Evolutionary conservation across 192 early-diverging fungal genomes (phyloP), one percentile per base, ranked within the genome.

Genomic region (Obelidium mucronatum): DNA sequence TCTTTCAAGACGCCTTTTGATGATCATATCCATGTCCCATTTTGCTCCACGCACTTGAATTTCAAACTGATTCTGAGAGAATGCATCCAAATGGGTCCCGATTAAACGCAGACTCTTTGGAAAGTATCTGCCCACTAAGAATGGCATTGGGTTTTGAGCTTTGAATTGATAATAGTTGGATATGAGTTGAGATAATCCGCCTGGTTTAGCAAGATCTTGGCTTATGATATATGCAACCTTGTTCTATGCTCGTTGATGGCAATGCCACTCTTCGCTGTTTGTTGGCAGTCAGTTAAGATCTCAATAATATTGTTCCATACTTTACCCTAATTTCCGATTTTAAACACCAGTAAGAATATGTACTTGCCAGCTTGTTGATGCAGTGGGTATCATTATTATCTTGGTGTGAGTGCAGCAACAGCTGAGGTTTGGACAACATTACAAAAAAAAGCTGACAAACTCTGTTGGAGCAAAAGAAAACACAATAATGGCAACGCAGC

Each of bases 101-200:
- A n/a, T n/a, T n/a, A n/a, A n/a, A n/a, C n/a, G n/a, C n/a, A n/a
- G n/a, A n/a, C 44, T 0, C 44, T 48, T 48, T 19, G 44, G 44
- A 48, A 48, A 15, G 19, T 48, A 15, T 48, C 8, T 15, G 44
- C 44, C 19, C 11, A 48, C 11, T 6, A 48, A 48, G 44, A 48
- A 15, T 48, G 44, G 19, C 44, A 19, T 6, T 48, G 8, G 44
- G 44, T 48, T 48, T 48, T 19, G 44, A n/a, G 44, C 19, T 48
- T 48, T 6, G 44, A 48, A 48, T 48, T 48, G 8, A 19, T 48
- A 48, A 15, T 76, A 55, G 60, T 82, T 82, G 19, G 75, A 5
- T 24, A 82, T 31, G 2, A 75, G 63, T 35, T 82, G 81, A 1
- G 34, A 33, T 2, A 79, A 60, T 31, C 77, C 77, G 13, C 73